Conservation (phyloP, 371 early-diverging fungal species). For the Aphelidium insulamus region DNA sequence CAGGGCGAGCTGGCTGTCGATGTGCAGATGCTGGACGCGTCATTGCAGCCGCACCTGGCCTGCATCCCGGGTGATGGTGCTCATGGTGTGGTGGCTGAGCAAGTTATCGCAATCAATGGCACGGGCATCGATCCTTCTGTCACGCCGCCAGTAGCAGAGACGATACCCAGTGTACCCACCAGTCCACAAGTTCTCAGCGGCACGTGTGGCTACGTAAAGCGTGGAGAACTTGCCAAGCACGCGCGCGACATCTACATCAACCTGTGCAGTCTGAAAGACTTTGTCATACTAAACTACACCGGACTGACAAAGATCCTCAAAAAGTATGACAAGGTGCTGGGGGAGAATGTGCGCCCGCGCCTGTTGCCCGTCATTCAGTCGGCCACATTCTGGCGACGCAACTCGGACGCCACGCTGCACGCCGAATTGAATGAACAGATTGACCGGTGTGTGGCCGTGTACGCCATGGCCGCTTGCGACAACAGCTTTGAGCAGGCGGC, state of each 20-base stretch:
- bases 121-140: too few relatives aligned
- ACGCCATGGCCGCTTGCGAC: slow-evolving; percentile 29
- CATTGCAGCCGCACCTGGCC: too few relatives aligned
- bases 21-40: slow-evolving; percentile 21
- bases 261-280: slow-evolving; percentile 66
- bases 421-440: slow-evolving; percentile 19
- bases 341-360: too few relatives aligned
- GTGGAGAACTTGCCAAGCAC: slow-evolving; percentile 6
- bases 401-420: slow-evolving; percentile 36
- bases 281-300: slow-evolving; percentile 73
- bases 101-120: too few relatives aligned
- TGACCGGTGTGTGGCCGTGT: slow-evolving; percentile 27
- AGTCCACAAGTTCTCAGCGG: neutral
- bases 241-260: slow-evolving; percentile 43
- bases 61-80: too few relatives aligned
- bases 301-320: slow-evolving; percentile 90
- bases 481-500: slow-evolving; percentile 35
- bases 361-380: neutral
- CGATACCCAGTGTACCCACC: neutral
- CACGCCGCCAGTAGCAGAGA: neutral
- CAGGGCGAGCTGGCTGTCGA: slow-evolving; percentile 48
- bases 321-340: slow-evolving; percentile 87
- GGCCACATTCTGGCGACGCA: neutral
- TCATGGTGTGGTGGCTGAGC: too few relatives aligned
- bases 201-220: neutral